These are phyloP conservation scores for Lanzia echinophila DNA, from an alignment of 2,329 filamentous ascomycete species.

Conservation along the genomic window DNA sequence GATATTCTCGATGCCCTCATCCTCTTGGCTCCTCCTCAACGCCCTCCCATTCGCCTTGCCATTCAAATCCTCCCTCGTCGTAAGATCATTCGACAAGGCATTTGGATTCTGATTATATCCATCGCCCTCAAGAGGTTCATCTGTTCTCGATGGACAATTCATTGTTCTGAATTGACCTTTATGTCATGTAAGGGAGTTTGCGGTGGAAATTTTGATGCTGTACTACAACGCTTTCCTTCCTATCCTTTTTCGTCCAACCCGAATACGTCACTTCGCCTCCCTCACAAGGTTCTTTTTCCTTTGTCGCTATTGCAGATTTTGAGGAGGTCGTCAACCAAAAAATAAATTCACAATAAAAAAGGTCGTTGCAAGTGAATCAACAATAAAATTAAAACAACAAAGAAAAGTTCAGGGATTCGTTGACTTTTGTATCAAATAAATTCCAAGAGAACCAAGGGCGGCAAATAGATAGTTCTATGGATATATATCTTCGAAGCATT, in stretches of 20 bases:
- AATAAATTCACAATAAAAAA: too few species aligned
- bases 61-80: constrained; percentile 55
- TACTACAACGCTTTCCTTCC: constrained; percentile 6
- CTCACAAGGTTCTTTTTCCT: too few species aligned
- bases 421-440: too few species aligned
- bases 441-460: too few species aligned
- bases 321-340: too few species aligned
- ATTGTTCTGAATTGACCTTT: constrained; percentile 33
- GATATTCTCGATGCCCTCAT: constrained; percentile 28
- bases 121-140: constrained; percentile 43
- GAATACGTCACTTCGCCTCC: not conserved
- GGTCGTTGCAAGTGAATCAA: too few species aligned
- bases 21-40: constrained; percentile 37
- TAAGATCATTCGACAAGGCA: constrained; percentile 50
- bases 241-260: constrained; percentile 19
- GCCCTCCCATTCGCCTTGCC: constrained; percentile 51
- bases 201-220: not conserved
- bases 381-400: too few species aligned
- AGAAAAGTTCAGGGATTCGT: too few species aligned
- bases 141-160: constrained; percentile 60
- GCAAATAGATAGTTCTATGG: too few species aligned
- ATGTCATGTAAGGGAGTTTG: not conserved
- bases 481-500: not conserved
- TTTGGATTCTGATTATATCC: constrained; percentile 57
- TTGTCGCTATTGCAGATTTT: too few species aligned